phyloP scores from a whole-genome alignment of 345 rosid species.

The Alliaria petiolata region DNA sequence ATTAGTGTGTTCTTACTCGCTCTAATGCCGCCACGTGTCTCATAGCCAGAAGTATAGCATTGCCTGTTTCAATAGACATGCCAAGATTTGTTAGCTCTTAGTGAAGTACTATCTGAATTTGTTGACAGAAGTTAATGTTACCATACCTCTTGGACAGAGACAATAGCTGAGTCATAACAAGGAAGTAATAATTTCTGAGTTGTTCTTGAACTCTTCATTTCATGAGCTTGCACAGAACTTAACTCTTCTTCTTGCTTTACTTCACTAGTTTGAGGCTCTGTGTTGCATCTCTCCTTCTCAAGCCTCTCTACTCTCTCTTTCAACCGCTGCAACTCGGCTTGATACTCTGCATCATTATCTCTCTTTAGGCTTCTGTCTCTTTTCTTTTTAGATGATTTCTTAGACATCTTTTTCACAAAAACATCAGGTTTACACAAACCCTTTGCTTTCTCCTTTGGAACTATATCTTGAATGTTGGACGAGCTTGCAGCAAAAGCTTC shows the following conservation, averaged over 20 bases:
- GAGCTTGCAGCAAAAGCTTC: not conserved
- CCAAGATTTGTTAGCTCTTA: not conserved
- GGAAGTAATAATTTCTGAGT: not conserved
- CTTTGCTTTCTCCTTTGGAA: conserved; percentile 17
- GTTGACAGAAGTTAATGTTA: not conserved
- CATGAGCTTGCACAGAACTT: conserved; percentile 33
- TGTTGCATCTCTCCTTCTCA: conserved; percentile 28
- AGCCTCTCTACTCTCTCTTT: conserved; percentile 32
- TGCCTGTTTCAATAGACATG: conserved; percentile 49
- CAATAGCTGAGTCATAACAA: conserved; percentile 37
- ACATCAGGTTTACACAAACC: conserved; percentile 16
- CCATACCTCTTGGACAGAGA: conserved; percentile 30
- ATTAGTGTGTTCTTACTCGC: not conserved
- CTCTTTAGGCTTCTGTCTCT: not conserved
- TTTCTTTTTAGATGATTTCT: conserved; percentile 30
- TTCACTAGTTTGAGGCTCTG: conserved; percentile 18
- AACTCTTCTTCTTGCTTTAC: conserved; percentile 44
- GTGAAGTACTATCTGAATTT: not conserved
- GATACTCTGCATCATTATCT: conserved; percentile 23
- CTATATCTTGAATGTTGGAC: conserved; percentile 44
- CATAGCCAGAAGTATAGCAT: conserved; percentile 80
- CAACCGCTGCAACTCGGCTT: conserved; percentile 5
- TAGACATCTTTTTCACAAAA: conserved; percentile 24
- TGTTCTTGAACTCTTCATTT: not conserved
- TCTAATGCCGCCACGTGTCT: not conserved